These are phyloP conservation scores for Collybia sordida DNA, from an alignment of 768 basidiomycete species.

Conservation along the genomic window DNA sequence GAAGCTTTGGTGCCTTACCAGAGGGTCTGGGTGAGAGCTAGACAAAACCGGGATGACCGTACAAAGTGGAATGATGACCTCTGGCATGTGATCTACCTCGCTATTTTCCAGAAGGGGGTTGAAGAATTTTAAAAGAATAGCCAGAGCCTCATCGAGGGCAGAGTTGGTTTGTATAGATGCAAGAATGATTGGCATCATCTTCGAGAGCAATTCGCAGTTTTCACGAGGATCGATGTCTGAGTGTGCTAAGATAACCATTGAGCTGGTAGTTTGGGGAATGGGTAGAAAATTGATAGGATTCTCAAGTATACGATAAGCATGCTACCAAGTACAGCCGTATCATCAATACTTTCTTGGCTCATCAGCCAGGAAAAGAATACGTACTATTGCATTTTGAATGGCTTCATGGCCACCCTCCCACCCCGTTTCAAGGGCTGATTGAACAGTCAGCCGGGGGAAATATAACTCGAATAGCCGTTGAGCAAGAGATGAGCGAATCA, in stretches of 20 bases:
- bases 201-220: conserved; percentile 20
- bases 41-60: conserved; percentile 54
- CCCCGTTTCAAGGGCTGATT: conserved; percentile 24
- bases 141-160: conserved; percentile 60
- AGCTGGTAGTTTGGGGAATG: conserved; percentile 24
- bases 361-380: conserved; percentile 22
- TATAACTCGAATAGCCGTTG: conserved; percentile 42
- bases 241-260: conserved; percentile 40
- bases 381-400: conserved; percentile 38
- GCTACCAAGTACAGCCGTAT: conserved; percentile 20
- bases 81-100: conserved; percentile 32
- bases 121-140: conserved; percentile 46
- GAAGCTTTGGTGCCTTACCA: conserved; percentile 58
- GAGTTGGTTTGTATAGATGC: conserved; percentile 52
- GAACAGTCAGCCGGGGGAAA: conserved; percentile 44
- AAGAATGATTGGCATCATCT: conserved; percentile 42
- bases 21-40: conserved; percentile 59
- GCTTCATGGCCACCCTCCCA: conserved; percentile 42
- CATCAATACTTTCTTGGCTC: no score
- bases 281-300: conserved; percentile 11
- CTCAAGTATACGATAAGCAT: conserved; percentile 34
- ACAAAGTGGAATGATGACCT: conserved; percentile 47
- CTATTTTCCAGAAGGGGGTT: conserved; percentile 16
- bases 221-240: conserved; percentile 13
- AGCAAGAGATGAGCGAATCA: conserved; percentile 43